Evolutionary conservation across 1,284 basidiomycete species (phyloP), one percentile per base, ranked within the genome.

Genomic region (Phellinidium pouzarii): DNA sequence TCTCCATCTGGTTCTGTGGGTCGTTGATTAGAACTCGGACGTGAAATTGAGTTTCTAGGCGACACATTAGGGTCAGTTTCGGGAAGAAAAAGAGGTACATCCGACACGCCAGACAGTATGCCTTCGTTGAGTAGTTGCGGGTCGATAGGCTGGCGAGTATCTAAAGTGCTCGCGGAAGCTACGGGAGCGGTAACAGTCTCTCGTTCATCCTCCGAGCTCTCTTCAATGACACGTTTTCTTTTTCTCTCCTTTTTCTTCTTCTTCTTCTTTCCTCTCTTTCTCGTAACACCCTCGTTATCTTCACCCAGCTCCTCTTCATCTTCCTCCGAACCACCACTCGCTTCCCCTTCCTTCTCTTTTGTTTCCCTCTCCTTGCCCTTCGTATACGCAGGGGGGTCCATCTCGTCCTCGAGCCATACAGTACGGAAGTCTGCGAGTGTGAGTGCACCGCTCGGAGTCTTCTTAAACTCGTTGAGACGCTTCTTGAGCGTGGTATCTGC

Each of bases 381-480:
- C 2, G 78, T 86, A 65, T 86, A 93, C 31, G 91, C 87, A 0
- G 94, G 94, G 1, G 94, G 94, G 60, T 94, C 90, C 73, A 85
- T 84, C 68, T 91, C 87, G 54, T 94, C 91, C 61, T 94, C 90
- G 55, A 95, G 68, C 91, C 92, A 94, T 4, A 94, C 87, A 48
- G 80, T 89, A 49, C 94, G 76, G 65, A 98, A 99, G 67, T 99
- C 93, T 20, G 87, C 84, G 40, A 99, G 75, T 0, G 92, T 94
- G 63, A 98, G 72, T 44, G 78, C 77, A 4, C 91, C 93, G 62
- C 87, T 92, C 0, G 87, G 84, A 1, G 94, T 98, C 60, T 80
- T 81, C 62, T 87, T 90, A 73, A 99, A 99, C 71, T 99, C 96
- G 22, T 94, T 88, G n/a, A 99, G 73, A 14, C 96, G 81, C 68